phyloP scores from a whole-genome alignment of 2,329 filamentous ascomycete genomes.

The Cladosporium sp. region DNA sequence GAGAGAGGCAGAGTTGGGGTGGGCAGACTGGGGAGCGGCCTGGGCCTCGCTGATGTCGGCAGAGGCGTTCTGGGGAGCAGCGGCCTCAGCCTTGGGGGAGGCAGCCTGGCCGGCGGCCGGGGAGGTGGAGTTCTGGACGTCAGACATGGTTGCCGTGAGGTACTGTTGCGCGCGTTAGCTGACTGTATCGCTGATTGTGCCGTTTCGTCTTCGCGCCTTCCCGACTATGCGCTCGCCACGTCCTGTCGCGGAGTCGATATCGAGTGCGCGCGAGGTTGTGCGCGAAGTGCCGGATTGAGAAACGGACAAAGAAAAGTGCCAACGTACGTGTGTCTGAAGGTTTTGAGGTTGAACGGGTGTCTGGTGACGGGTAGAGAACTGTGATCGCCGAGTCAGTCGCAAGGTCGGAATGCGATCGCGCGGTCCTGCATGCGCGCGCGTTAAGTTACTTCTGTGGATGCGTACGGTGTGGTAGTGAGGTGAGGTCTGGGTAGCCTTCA shows the following conservation, averaged over 20 bases:
- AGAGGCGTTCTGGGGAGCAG: slow-evolving; percentile 57
- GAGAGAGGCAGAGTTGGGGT: slow-evolving; percentile 93
- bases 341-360: slow-evolving; percentile 4
- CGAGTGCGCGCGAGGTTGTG: slow-evolving; percentile 5
- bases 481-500: slow-evolving; percentile 19
- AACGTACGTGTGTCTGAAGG: slow-evolving; percentile 14
- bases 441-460: neutral
- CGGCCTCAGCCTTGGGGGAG: slow-evolving; percentile 62
- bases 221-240: neutral
- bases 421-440: neutral
- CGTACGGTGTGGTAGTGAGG: neutral
- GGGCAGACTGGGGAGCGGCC: slow-evolving; percentile 61
- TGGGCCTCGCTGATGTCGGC: slow-evolving; percentile 64
- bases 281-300: slow-evolving; percentile 8
- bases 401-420: neutral
- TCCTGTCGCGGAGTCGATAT: slow-evolving; percentile 5
- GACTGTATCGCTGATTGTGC: neutral
- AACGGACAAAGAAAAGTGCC: slow-evolving; percentile 6
- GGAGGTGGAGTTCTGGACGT: slow-evolving; percentile 44
- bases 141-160: slow-evolving; percentile 32
- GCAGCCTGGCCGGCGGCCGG: slow-evolving; percentile 68
- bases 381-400: neutral
- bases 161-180: slow-evolving; percentile 13
- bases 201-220: neutral
- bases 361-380: slow-evolving; percentile 5